Base-by-base conservation (phyloP, 371 early-diverging fungal genomes). In the Mucor lusitanicus region DNA sequence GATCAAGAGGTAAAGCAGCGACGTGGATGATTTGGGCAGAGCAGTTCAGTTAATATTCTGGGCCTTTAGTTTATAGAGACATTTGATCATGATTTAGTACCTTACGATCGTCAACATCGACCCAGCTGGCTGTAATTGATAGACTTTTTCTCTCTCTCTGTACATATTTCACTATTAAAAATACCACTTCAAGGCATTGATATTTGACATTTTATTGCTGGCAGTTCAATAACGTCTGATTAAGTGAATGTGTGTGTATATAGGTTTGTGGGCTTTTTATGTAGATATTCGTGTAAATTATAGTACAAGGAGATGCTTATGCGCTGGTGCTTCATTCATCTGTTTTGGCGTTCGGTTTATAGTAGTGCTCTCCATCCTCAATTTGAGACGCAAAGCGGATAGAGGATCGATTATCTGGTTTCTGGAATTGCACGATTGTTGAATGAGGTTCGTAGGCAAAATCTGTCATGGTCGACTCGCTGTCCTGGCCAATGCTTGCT, bases 1-100 rank as follows among this genome's bases (percentile, higher is more conserved):
- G 97, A 97, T 80, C 96, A 96, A 76, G 97, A 97, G 89, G 92
- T 94, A 83, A 55, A 17, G 13, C 55, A 32, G 27, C 30, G 2
- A 32, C 19, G n/a, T n/a, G 13, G 17, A 39, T 54, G 15, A 23
- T 44, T 27, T 6, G 23, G 11, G 28, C 37, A 21, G 23, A 23
- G 21, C 37, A 17, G 6, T 13, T 28, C 11, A 46, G 19, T 32
- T 25, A 19, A 17, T 3, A 21, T 48, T 6, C 3, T 4, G 42
- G 6, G 28, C 9, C 8, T 28, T 0, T 61, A 88, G 88, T 92
- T 92, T 75, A 92, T 92, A 68, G 92, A 92, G 63, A 90, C 88
- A 48, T 91, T 91, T 71, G 80, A 82, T 58, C 78, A 85, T 40
- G 79, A 82, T 40, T 67, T 71, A 48, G 89, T 89, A 7, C 84